A percentile compares a stretch with the other conserved stretches of the same genome.
Conservation (phyloP, 768 basidiomycete species). For the Lyophyllum shimeji region DNA sequence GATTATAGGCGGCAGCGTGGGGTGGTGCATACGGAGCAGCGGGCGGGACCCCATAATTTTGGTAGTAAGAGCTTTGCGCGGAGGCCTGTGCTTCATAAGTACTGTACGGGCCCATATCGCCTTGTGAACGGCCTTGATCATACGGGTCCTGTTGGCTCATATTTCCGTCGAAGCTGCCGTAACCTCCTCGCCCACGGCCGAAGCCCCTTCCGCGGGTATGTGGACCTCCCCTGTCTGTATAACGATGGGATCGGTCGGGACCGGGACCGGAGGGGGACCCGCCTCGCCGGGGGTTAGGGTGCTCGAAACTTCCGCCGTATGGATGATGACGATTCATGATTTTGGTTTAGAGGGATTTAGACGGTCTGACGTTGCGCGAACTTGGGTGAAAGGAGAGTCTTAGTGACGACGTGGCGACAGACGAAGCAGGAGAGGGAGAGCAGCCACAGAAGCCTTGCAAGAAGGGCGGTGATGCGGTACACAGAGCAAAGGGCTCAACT, state of each 20-base stretch:
- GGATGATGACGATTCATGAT: constrained; percentile 90
- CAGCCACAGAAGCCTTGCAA: constrained; percentile 10
- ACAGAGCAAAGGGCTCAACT: constrained; percentile 28
- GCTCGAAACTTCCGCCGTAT: constrained; percentile 69
- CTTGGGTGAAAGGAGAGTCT: constrained; percentile 17
- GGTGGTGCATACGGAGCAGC: constrained; percentile 52
- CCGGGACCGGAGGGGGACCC: constrained; percentile 67
- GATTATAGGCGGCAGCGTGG: constrained; percentile 51
- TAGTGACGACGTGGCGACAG: constrained; percentile 38
- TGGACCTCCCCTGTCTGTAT: constrained; percentile 56
- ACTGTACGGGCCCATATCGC: constrained; percentile 66
- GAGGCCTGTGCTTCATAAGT: constrained; percentile 58
- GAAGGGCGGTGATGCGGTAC: constrained; percentile 15
- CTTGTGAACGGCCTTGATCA: constrained; percentile 66
- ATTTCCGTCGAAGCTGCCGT: constrained; percentile 54
- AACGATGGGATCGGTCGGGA: constrained; percentile 70
- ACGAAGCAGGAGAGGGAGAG: constrained; percentile 4
- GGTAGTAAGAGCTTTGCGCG: constrained; percentile 65
- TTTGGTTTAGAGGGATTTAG: constrained; percentile 25
- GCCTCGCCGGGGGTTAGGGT: constrained; percentile 52
- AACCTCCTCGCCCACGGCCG: constrained; percentile 53
- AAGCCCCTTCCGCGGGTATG: constrained; percentile 46
- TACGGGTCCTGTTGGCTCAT: constrained; percentile 53
- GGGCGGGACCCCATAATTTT: constrained; percentile 57
- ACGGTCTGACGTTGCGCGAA: constrained; percentile 14